Evolutionary conservation across 495 filamentous ascomycete species (phyloP), one percentile per base, ranked within the genome.

Genomic region (Pseudevernia furfuracea): DNA sequence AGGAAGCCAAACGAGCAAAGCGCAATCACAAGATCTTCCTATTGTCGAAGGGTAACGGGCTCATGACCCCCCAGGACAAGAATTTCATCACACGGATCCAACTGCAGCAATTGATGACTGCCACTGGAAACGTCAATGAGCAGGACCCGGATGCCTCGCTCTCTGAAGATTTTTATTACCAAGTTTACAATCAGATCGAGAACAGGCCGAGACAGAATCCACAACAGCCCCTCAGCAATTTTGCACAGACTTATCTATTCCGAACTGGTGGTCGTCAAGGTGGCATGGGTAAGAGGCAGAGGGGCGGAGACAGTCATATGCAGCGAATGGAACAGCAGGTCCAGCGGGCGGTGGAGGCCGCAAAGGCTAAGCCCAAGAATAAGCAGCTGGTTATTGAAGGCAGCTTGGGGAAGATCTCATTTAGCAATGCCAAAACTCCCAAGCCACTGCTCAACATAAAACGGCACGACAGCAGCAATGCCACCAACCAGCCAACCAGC

Each of bases 261-360:
- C 90, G 96, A 74, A 96, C 90, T 5, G 92, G 90, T 21, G 87
- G 87, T 65, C 86, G 91, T 28, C 80, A 88, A 67, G 89, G 89
- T 46, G 84, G 86, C 44, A 72, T 76, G 38, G 78, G 81, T 70
- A 79, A 89, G 67, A 81, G 91, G 62, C 85, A 93, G 59, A 82
- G 83, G 39, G 82, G 89, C 37, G 92, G 90, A 6, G 93, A 99
- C 74, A 97, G 96, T 70, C 94, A 99, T 72, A 88, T 97, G 81
- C 94, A 97, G 71, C 85, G 94, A 34, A 99, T 99, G 94, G 92
- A 99, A 74, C 95, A 97, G 71, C 94, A 99, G 73, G 94, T 99
- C 30, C 92, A 96, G 71, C 87, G 94, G 41, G 94, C 94, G 8
- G 95, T 99, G 0, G 94, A 97, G 68, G 95, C 94, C 4, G 95